Conservation (phyloP, 805 yeast genomes). For the Ogataea chonburiensis region DNA sequence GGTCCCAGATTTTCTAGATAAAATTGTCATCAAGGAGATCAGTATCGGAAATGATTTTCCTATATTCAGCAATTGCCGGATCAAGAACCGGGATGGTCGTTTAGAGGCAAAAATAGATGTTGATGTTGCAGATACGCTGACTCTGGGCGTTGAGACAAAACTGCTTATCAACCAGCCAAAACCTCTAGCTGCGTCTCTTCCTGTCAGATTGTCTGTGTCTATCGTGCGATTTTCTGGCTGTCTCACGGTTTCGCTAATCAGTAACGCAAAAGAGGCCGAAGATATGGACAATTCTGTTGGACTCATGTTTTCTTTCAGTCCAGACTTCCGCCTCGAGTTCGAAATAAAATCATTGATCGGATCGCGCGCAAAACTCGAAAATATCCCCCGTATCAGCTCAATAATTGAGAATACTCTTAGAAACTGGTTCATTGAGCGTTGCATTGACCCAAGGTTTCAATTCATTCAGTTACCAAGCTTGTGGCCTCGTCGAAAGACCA, state of each 20-base stretch:
- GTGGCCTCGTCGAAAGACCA: conserved; percentile 73
- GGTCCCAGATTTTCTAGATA: conserved; percentile 78
- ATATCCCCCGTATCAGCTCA: conserved; percentile 87
- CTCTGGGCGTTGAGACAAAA: conserved; percentile 81
- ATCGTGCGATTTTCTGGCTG: conserved; percentile 91
- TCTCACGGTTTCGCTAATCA: conserved; percentile 67
- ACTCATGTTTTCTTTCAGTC: conserved; percentile 84
- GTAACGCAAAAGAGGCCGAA: conserved; percentile 16
- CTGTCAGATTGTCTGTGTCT: conserved; percentile 80
- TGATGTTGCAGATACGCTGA: conserved; percentile 81
- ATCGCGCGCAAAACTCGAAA: conserved; percentile 85
- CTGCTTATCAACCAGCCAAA: conserved; percentile 78
- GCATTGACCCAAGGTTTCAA: conserved; percentile 92
- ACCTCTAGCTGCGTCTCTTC: conserved; percentile 81
- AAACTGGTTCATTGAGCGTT: conserved; percentile 88
- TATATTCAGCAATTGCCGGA: conserved; percentile 88
- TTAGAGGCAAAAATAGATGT: conserved; percentile 89
- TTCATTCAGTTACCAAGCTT: conserved; percentile 79
- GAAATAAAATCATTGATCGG: conserved; percentile 88
- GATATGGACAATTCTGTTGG: conserved; percentile 46
- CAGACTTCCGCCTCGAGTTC: conserved; percentile 88
- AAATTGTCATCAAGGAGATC: conserved; percentile 76
- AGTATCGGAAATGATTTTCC: conserved; percentile 96
- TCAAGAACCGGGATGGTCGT: conserved; percentile 50
- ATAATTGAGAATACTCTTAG: conserved; percentile 78